Evolutionary conservation across 202 grass and related monocot species (phyloP).

Genomic region (Dendrocalamus latiflorus): DNA sequence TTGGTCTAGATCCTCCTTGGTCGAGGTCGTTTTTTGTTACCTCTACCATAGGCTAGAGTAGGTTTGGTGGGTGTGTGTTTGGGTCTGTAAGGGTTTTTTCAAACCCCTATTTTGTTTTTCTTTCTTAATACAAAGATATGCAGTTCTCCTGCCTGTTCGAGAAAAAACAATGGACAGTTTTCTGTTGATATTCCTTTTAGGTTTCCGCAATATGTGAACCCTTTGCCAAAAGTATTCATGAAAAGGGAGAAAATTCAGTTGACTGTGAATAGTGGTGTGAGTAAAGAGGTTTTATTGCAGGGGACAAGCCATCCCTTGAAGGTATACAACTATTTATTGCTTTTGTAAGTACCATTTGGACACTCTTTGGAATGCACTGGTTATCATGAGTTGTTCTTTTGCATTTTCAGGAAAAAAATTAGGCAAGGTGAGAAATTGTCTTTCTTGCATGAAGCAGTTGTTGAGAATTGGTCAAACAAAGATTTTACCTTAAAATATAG

Average conservation of each 20-base stretch:
- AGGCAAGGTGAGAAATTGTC: slow-evolving; percentile 55
- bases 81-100: too few species aligned
- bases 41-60: too few species aligned
- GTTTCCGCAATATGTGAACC: too few species aligned
- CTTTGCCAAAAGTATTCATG: too few species aligned
- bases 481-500: slow-evolving; percentile 78
- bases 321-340: slow-evolving; percentile 42
- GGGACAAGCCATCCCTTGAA: slow-evolving; percentile 87
- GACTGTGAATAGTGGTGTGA: slow-evolving; percentile 55
- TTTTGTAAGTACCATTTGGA: slow-evolving; percentile 13
- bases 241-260: slow-evolving; percentile 96
- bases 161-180: too few species aligned
- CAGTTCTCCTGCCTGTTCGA: too few species aligned
- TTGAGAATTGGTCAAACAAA: slow-evolving; percentile 68
- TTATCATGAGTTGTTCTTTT: background rate
- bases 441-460: slow-evolving; percentile 77
- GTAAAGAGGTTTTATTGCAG: slow-evolving; percentile 81
- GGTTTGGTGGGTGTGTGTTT: too few species aligned
- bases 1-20: too few species aligned
- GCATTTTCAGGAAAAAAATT: slow-evolving; percentile 62
- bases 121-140: too few species aligned
- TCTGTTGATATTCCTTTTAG: too few species aligned
- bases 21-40: too few species aligned
- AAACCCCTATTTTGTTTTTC: too few species aligned
- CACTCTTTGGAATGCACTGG: background rate